phyloP scores from a whole-genome alignment of 306 rosid genomes.

The Vigna radiata region DNA sequence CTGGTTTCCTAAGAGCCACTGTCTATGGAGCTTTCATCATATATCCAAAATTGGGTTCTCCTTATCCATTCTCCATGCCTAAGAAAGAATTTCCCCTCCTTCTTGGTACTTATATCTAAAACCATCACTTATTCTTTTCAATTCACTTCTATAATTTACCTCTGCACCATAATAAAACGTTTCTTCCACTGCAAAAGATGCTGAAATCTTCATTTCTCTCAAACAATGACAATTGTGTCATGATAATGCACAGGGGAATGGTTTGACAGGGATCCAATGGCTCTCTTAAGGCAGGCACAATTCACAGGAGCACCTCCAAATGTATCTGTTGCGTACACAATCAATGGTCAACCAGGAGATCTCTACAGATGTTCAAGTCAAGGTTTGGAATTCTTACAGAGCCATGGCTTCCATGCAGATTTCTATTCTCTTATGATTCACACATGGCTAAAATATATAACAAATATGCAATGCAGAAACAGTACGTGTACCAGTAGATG shows the following conservation, averaged over 20 bases:
- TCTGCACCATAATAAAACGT: not conserved
- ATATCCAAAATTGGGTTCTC: conserved; percentile 71
- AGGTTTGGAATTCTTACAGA: conserved; percentile 56
- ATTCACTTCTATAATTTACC: not conserved
- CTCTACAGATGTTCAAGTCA: conserved; percentile 72
- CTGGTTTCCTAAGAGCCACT: conserved; percentile 85
- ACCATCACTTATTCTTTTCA: conserved; percentile 2
- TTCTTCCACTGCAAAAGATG: not conserved
- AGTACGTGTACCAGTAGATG: conserved; percentile 55
- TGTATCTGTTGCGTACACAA: conserved; percentile 78
- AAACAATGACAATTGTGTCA: conserved; percentile 33
- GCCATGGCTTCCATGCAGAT: conserved; percentile 22
- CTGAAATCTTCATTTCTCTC: not conserved
- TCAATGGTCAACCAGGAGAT: conserved; percentile 95
- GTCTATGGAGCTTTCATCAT: conserved; percentile 89
- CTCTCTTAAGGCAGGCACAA: conserved; percentile 63
- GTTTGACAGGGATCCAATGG: conserved; percentile 79
- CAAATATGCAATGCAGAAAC: conserved; percentile 64
- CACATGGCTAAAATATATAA: not conserved
- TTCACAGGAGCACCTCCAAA: conserved; percentile 90
- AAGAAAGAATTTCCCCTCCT: conserved; percentile 68
- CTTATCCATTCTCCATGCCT: conserved; percentile 85
- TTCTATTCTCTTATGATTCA: not conserved
- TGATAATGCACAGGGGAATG: conserved; percentile 76
- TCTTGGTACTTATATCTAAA: conserved; percentile 61